Conservation (phyloP, 2,329 filamentous ascomycete species). For the Penicillium italicum region DNA sequence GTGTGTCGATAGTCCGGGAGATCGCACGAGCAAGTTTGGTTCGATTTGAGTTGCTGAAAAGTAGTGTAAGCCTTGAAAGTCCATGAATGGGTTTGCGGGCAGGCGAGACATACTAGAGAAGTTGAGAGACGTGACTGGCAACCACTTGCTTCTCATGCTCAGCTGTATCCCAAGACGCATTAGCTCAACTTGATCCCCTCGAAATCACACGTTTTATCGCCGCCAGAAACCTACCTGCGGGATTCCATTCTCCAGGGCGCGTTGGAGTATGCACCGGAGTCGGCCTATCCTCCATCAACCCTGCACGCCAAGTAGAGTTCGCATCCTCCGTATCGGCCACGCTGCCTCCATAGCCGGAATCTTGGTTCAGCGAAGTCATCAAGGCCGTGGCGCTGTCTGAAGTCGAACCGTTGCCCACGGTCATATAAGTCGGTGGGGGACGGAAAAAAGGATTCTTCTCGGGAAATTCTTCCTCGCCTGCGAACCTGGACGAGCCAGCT, state of each 20-base stretch:
- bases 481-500: conserved; percentile 36
- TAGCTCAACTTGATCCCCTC: conserved; percentile 5
- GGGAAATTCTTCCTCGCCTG: conserved; percentile 25
- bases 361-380: conserved; percentile 75
- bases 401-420: conserved; percentile 75
- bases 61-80: conserved; percentile 16
- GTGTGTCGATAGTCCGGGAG: conserved; percentile 75
- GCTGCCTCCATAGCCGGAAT: conserved; percentile 90
- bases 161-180: conserved; percentile 32
- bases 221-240: conserved; percentile 34
- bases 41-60: conserved; percentile 72
- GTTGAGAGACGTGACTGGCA: conserved; percentile 82
- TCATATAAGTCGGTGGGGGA: conserved; percentile 69
- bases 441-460: conserved; percentile 29
- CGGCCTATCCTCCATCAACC: conserved; percentile 55
- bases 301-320: conserved; percentile 52
- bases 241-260: conserved; percentile 47
- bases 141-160: conserved; percentile 66
- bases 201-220: neutral
- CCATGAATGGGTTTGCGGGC: neutral
- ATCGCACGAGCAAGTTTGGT: conserved; percentile 84
- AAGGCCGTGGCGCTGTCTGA: conserved; percentile 78
- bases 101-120: conserved; percentile 63
- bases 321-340: conserved; percentile 53
- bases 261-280: conserved; percentile 55